A percentile compares a stretch with the other conserved stretches of the same genome.
Conservation (phyloP, 371 early-diverging fungal genomes). For the Mucor sp. region DNA sequence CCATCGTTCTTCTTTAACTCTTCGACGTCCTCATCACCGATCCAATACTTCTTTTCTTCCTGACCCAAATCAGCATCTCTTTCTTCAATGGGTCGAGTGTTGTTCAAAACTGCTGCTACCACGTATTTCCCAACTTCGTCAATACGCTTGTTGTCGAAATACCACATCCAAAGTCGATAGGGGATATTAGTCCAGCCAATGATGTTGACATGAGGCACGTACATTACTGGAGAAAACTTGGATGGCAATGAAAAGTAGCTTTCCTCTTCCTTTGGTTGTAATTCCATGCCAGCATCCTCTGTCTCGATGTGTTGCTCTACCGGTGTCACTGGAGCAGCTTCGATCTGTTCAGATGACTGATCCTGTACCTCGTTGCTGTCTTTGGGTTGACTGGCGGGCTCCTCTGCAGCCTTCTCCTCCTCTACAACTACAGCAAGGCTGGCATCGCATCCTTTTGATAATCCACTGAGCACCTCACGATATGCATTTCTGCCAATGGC, state of each 20-base stretch:
- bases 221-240: slow-evolving; percentile 61
- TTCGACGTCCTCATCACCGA: slow-evolving; percentile 46
- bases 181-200: slow-evolving; percentile 70
- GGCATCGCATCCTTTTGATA: slow-evolving; percentile 61
- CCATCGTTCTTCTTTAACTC: slow-evolving; percentile 30
- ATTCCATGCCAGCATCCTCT: background rate
- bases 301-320: background rate
- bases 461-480: slow-evolving; percentile 61
- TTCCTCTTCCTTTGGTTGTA: slow-evolving; percentile 19
- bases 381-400: background rate
- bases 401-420: background rate
- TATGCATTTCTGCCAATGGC: slow-evolving; percentile 66
- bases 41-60: slow-evolving; percentile 57
- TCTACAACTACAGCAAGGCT: slow-evolving; percentile 35
- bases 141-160: slow-evolving; percentile 61
- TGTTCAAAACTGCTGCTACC: slow-evolving; percentile 58
- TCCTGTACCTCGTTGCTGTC: background rate
- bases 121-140: slow-evolving; percentile 58
- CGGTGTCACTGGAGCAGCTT: background rate
- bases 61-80: slow-evolving; percentile 58
- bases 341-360: background rate
- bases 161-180: slow-evolving; percentile 61
- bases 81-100: slow-evolving; percentile 50
- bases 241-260: slow-evolving; percentile 52
- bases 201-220: slow-evolving; percentile 67